A percentile compares a stretch with the other conserved stretches of the same genome.
Conservation (phyloP, 129 eudicot genomes). For the Tagetes patula region DNA sequence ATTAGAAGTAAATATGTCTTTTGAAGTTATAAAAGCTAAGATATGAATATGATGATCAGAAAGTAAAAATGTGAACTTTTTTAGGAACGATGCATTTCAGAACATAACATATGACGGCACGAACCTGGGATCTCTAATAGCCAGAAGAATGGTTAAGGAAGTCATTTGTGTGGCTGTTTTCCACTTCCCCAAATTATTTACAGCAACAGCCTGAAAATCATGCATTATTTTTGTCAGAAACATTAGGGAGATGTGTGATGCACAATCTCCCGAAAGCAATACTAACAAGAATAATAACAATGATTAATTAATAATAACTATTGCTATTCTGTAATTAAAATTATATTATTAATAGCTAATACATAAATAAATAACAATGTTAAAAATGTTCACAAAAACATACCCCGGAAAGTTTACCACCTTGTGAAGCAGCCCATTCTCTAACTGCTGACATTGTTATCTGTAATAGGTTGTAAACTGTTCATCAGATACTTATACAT, state of each 20-base stretch:
- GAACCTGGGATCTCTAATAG: conserved; percentile 80
- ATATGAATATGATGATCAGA: not conserved
- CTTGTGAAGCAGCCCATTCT: conserved; percentile 83
- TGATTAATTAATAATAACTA: not conserved
- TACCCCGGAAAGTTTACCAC: conserved; percentile 86
- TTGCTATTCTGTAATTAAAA: too few species aligned
- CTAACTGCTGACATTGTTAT: conserved; percentile 69
- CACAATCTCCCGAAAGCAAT: not conserved
- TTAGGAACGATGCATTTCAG: not conserved
- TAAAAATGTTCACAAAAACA: not conserved
- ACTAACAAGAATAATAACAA: not conserved
- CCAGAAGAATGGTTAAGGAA: conserved; percentile 79
- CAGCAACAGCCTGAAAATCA: conserved; percentile 89
- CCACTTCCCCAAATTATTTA: conserved; percentile 98
- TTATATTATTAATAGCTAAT: not conserved
- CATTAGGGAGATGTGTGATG: not conserved
- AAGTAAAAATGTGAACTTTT: conserved; percentile 9
- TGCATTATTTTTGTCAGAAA: not conserved
- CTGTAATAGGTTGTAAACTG: conserved; percentile 30
- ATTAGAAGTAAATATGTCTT: not conserved
- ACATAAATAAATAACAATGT: not conserved
- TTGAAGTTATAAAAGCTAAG: not conserved
- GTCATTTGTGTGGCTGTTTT: conserved; percentile 98
- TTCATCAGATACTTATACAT: conserved; percentile 4
- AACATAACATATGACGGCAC: not conserved